Evolutionary conservation across 2,329 filamentous ascomycete genomes (phyloP).

Genomic region (Talaromyces sp.): DNA sequence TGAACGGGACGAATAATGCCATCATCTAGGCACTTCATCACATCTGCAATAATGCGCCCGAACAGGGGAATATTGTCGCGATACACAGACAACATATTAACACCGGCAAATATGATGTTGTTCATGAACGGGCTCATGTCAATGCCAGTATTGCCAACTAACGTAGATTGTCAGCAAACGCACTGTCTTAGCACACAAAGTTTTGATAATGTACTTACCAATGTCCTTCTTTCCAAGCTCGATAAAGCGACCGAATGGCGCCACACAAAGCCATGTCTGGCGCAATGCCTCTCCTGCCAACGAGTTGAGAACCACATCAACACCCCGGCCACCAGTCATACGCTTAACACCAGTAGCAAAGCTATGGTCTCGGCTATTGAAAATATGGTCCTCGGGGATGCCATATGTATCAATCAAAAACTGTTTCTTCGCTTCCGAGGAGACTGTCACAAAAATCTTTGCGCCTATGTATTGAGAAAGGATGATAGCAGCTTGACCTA

Average conservation of each 20-base stretch:
- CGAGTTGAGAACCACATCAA: not conserved
- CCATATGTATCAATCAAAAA: not conserved
- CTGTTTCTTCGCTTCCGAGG: not conserved
- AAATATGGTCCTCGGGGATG: not conserved
- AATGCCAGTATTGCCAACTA: not conserved
- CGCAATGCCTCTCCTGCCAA: not conserved
- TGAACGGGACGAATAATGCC: conserved; percentile 21
- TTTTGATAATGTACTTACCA: not conserved
- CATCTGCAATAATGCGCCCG: not conserved
- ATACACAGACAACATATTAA: not conserved
- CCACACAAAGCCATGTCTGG: not conserved
- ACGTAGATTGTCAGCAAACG: not conserved
- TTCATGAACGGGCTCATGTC: not conserved
- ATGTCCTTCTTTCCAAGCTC: not conserved
- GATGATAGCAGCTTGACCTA: not conserved
- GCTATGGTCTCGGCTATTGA: not conserved
- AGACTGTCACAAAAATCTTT: not conserved
- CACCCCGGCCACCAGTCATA: not conserved
- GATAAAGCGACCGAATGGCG: not conserved
- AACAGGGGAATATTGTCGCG: not conserved
- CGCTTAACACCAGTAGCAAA: not conserved
- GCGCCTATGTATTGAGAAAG: not conserved
- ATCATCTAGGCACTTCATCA: not conserved
- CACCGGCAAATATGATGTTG: not conserved
- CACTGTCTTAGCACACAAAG: too few relatives aligned